Conservation (phyloP, 352 stramenopile genomes). For the Hyaloperonospora brassicae region DNA sequence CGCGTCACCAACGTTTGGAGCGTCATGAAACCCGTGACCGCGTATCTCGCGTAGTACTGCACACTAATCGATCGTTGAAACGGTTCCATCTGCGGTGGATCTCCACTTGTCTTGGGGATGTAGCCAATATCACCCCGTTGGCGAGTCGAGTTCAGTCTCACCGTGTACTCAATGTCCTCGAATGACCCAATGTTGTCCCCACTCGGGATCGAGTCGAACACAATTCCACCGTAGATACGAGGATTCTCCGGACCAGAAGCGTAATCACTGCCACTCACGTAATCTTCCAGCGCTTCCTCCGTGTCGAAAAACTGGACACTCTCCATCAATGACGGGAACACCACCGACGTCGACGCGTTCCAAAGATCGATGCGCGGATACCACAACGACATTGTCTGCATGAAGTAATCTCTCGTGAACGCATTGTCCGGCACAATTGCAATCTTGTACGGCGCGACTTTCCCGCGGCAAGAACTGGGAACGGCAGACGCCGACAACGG, state of each 20-base stretch:
- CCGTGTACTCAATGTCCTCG: conserved; percentile 37
- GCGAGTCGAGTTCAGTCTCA: conserved; percentile 42
- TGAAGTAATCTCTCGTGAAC: conserved; percentile 61
- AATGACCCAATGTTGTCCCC: conserved; percentile 27
- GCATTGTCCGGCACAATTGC: conserved; percentile 47
- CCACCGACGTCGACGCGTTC: conserved; percentile 17
- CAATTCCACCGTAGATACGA: conserved; percentile 53
- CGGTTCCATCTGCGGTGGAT: conserved; percentile 4
- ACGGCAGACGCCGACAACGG: conserved; percentile 27
- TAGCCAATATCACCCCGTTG: no score
- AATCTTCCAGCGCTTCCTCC: conserved; percentile 36
- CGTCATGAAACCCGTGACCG: conserved; percentile 22
- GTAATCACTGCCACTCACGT: conserved; percentile 44
- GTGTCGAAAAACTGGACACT: conserved; percentile 57
- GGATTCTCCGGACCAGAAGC: conserved; percentile 37
- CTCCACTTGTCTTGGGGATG: conserved; percentile 8
- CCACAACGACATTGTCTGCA: conserved; percentile 54
- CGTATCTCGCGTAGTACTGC: conserved; percentile 19
- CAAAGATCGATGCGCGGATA: conserved; percentile 31
- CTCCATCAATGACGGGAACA: conserved; percentile 47
- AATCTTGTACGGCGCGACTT: conserved; percentile 52
- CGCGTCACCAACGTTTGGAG: conserved; percentile 18
- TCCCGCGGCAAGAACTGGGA: conserved; percentile 28
- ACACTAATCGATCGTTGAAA: conserved; percentile 19
- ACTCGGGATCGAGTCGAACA: conserved; percentile 42